Evolutionary conservation across 106 monocot species (phyloP), one percentile per base, ranked within the genome.

Genomic region (Agapanthus africanus): DNA sequence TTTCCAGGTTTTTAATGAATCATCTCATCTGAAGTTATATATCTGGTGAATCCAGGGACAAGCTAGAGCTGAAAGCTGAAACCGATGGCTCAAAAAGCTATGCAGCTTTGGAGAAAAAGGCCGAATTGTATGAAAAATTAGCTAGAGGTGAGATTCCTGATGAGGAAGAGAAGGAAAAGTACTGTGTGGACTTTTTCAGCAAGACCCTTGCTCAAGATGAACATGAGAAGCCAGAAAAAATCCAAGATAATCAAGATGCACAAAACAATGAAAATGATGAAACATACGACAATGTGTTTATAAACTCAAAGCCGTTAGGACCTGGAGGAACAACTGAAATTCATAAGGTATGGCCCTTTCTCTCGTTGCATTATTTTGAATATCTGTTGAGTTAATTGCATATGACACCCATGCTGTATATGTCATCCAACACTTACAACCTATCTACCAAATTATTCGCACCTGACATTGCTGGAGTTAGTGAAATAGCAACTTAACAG

Each of bases 171-270:
- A 81, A 74, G 15, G 92, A 93, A 74, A 91, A 84, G 54, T 95
- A 95, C 65, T 91, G 95, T 61, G 95, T 95, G 33, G 95, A 95
- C 70, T 91, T 95, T 56, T 95, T 95, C 78, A 64, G 42, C 15
- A 95, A 95, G 71, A 84, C 50, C 77, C 41, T 81, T 38, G 66
- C 81, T 31, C 67, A 76, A 11, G 76, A 80, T 65, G 65, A 73
- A 57, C 70, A 77, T 30, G 65, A 73, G 67, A 72, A 70, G 47
- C 61, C 66, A 56, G 78, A 81, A 65, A 14, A 30, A 61, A 25
- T n/a, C 14, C 46, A 72, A 46, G 66, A 56, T 37, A 66, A 21
- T 28, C 56, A 47, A 13, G 54, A 35, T 49, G 41, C 40, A 42
- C 64, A 57, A 65, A 63, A 77, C 18, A 73, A 88, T 73, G 79